Evolutionary conservation across 73 alveolate species (phyloP), one percentile per base, ranked within the genome.

Genomic region (Paramecium bursaria): DNA sequence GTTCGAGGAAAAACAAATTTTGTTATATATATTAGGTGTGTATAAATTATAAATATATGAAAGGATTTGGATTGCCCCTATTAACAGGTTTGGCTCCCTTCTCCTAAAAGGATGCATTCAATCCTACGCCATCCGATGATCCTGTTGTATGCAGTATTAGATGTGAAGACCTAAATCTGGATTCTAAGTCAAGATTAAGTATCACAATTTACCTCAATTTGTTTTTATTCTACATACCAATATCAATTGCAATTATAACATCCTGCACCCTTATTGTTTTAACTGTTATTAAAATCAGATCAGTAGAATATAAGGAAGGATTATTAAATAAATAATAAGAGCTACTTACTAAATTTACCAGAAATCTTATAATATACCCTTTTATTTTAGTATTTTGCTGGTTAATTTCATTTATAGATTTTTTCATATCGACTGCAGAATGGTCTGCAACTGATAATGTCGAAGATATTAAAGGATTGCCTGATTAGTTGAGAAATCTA

Each of bases 131-230:
- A 21, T 15, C 31, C 0, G 44, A 39, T 25, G 82, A 25, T 2
- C 82, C 82, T 19, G 39, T 57, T 21, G 21, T 23, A 3, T 67
- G 82, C 26, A 35, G 57, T 0, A 61, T 61, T 31, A 61, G 46
- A 10, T 61, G 35, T 19, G 50, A 61, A 35, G 80, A 61, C 21
- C 4, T 29, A 17, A 33, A 14, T 5, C n/a, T n/a, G n/a, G 19
- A 61, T 23, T 35, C 80, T 17, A 44, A 61, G 7, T 14, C 31
- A 22, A 61, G 21, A 35, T 21, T 33, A 39, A 35, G 35, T 7
- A 14, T 61, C 15, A 61, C 50, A 19, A 19, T 61, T 15, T 61
- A 33, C 17, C 54, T 61, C 4, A 61, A 61, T 17, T 54, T 61
- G 9, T 29, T 11, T 4, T 31, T 61, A 35, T 61, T 61, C 42